Base-by-base conservation (phyloP, 164 flowering plant genomes). In the Liquidambar formosana region DNA sequence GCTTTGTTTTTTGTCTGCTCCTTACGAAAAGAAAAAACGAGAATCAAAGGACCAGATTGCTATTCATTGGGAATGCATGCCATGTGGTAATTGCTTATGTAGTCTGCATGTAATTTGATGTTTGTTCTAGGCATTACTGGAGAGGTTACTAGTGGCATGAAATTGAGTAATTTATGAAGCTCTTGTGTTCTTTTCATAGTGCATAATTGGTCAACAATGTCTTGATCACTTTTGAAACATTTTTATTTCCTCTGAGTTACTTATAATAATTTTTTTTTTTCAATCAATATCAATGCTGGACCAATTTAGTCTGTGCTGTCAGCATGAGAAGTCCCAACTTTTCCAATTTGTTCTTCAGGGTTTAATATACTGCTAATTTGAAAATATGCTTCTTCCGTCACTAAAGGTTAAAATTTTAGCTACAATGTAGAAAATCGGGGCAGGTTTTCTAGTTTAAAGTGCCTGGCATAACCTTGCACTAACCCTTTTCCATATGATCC, bases 171-270 rank as follows among this genome's bases (percentile, higher is more conserved):
- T 2, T 23, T 54, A 22, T 54, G 16, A 23, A 22, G 58, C 26
- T 44, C 19, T 21, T 21, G 41, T 21, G 26, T 12, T 53, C 5
- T 53, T 53, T 53, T 22, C 23, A n/a, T 61, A 61, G 64, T 61
- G 47, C 48, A 61, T 61, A 44, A 45, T 21, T 41, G 48, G 49
- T 43, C 25, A 44, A 33, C 44, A 61, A 14, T 38, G 41, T 27
- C 57, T 68, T 43, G 26, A 43, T 61, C 49, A 2, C 18, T 61
- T 61, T 61, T n/a, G 49, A 44, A 61, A 59, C 23, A n/a, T 19
- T 54, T 54, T 54, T 54, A 11, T 54, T 22, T 12, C 11, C 28
- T 22, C 14, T 25, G 23, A 4, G 9, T 54, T 2, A 25, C 22
- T 25, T 11, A 9, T 19, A 54, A 54, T 23, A 10, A 22, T 6